Conservation (phyloP, 1,284 basidiomycete species). For the Pseudozyma sp. region DNA sequence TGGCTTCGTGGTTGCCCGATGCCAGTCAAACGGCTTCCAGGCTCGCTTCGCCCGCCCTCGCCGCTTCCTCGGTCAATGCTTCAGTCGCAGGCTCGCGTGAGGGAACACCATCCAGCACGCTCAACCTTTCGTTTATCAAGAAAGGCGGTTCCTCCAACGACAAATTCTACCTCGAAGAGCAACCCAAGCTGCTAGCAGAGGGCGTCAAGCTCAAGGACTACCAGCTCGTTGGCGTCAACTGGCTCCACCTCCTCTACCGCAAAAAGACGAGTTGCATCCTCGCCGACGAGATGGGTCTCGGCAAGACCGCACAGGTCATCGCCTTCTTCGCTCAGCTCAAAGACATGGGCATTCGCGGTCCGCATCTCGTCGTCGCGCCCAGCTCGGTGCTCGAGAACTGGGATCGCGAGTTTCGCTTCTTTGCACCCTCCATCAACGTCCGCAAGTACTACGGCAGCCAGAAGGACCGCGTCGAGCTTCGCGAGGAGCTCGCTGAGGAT, state of each 20-base stretch:
- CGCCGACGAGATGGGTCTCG: conserved; percentile 83
- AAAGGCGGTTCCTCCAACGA: conserved; percentile 48
- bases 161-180: conserved; percentile 74
- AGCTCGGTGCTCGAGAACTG: conserved; percentile 98
- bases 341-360: conserved; percentile 79
- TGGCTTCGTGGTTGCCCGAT: conserved; percentile 78
- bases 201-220: conserved; percentile 91
- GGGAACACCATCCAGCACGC: conserved; percentile 41
- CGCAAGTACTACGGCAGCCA: conserved; percentile 94
- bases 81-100: conserved; percentile 37
- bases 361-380: conserved; percentile 88
- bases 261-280: conserved; percentile 90
- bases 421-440: conserved; percentile 85
- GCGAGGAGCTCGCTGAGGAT: conserved; percentile 75
- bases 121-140: conserved; percentile 52
- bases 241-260: conserved; percentile 88
- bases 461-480: conserved; percentile 82
- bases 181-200: conserved; percentile 79
- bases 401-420: conserved; percentile 93
- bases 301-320: conserved; percentile 98
- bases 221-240: conserved; percentile 96
- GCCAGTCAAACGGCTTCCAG: conserved; percentile 65
- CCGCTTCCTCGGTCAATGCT: conserved; percentile 19
- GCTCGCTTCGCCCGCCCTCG: conserved; percentile 34
- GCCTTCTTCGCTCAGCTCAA: conserved; percentile 92